Conservation (phyloP, 495 filamentous ascomycete species). For the Geoglossum glabrum region DNA sequence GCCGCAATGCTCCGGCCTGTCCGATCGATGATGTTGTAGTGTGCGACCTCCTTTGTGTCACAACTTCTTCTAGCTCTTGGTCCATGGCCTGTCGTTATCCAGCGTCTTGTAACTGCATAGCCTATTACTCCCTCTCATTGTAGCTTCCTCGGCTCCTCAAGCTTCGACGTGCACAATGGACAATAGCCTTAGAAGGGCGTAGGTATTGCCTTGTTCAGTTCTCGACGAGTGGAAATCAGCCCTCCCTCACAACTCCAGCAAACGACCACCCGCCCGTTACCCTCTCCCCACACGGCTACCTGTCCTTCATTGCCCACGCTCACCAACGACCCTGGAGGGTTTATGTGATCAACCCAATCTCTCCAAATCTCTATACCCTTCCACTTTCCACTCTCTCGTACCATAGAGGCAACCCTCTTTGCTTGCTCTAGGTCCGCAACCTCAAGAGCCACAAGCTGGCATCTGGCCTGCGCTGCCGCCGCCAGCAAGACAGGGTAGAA, state of each 20-base stretch:
- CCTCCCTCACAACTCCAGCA: not conserved
- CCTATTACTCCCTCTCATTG: too few species aligned
- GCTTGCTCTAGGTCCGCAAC: slow-evolving; percentile 32
- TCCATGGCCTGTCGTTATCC: too few species aligned
- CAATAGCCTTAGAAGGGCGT: not conserved
- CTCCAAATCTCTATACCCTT: slow-evolving; percentile 32
- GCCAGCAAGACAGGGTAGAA: slow-evolving; percentile 37
- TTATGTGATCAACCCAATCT: slow-evolving; percentile 22
- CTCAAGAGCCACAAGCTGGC: slow-evolving; percentile 33
- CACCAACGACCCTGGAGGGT: not conserved
- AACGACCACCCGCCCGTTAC: not conserved
- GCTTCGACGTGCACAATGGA: not conserved
- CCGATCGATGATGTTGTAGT: too few species aligned
- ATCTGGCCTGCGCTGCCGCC: slow-evolving; percentile 16
- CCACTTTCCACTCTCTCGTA: slow-evolving; percentile 11
- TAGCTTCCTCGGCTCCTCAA: not conserved
- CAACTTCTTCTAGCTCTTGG: too few species aligned
- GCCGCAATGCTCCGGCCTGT: too few species aligned
- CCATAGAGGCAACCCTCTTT: slow-evolving; percentile 10
- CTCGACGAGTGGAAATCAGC: not conserved
- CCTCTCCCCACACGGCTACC: not conserved
- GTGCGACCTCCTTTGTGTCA: too few species aligned
- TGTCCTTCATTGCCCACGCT: not conserved
- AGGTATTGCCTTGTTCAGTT: not conserved
- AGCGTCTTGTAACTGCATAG: too few species aligned